Base-by-base conservation (phyloP, 169 alveolate species). In the Eimeria brunetti region DNA sequence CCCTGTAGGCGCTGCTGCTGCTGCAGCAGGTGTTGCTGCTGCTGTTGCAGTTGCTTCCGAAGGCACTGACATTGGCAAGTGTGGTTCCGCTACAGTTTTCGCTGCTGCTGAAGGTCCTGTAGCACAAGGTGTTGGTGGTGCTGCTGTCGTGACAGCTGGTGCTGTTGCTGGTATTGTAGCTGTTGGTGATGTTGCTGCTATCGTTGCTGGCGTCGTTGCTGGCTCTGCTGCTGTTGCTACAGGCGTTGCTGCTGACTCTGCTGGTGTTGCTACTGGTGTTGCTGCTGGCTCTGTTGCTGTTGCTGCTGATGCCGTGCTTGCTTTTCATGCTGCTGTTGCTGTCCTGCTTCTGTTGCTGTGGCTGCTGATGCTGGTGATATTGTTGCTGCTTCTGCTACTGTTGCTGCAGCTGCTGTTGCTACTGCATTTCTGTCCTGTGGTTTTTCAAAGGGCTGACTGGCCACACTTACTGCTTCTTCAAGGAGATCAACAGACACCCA, bases 341-440 rank as follows among this genome's bases (percentile, higher is more conserved):
- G 71, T n/a, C 22, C 71, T 78, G 88, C 33, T 36, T 44, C 62
- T 20, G 46, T 78, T 46, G 64, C 4, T 78, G 51, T 27, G 16
- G 62, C 62, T 78, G 51, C 81, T 69, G 81, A 11, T 69, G 81
- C 9, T 11, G n/a, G 38, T 44, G n/a, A n/a, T n/a, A 24, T 44
- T 27, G 88, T 27, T 78, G n/a, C 62, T 44, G 60, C 73, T 46
- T 30, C 46, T 24, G 89, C 49, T 5, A 14, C 62, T 5, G 71
- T 71, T 46, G 89, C 46, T 27, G 89, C 89, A 16, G 69, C 51
- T 3, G 89, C 51, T 24, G 89, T n/a, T 81, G 89, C 89, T 6
- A 38, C 24, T 38, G 89, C 44, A 53, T 20, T 44, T n/a, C 49
- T 73, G 49, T 36, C 67, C 53, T 30, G 53, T 58, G 56, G 41